These are phyloP conservation scores for Haplosporangium gracile DNA, from an alignment of 192 early-diverging fungal species.

Conservation along the genomic window DNA sequence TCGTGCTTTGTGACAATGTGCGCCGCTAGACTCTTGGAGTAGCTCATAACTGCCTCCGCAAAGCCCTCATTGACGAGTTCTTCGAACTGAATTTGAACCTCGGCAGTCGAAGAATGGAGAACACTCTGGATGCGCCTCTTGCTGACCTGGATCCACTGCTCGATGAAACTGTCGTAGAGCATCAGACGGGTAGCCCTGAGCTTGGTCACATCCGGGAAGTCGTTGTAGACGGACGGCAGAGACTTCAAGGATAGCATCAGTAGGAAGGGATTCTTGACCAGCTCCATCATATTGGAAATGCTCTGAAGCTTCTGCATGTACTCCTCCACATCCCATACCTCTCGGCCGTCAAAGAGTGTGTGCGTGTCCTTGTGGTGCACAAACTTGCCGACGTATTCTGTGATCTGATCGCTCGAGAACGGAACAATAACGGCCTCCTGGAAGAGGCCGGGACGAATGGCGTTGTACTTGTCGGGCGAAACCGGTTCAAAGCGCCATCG, in stretches of 20 bases:
- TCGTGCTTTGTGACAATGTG: background rate
- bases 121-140: background rate
- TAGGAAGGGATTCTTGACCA: conserved; percentile 4
- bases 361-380: background rate
- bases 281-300: conserved; percentile 1
- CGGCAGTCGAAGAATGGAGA: background rate
- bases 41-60: background rate
- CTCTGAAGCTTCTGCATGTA: background rate
- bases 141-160: background rate
- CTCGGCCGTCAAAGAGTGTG: background rate
- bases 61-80: background rate
- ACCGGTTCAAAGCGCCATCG: background rate
- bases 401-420: background rate
- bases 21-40: background rate
- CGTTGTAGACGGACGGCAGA: background rate
- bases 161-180: background rate
- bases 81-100: background rate
- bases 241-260: background rate
- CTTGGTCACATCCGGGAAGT: background rate
- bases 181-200: background rate
- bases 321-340: background rate
- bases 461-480: background rate
- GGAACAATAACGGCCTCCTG: background rate
- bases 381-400: background rate
- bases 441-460: background rate